Evolutionary conservation across 169 alveolate genomes (phyloP).

Genomic region (Plasmodium cynomolgi): DNA sequence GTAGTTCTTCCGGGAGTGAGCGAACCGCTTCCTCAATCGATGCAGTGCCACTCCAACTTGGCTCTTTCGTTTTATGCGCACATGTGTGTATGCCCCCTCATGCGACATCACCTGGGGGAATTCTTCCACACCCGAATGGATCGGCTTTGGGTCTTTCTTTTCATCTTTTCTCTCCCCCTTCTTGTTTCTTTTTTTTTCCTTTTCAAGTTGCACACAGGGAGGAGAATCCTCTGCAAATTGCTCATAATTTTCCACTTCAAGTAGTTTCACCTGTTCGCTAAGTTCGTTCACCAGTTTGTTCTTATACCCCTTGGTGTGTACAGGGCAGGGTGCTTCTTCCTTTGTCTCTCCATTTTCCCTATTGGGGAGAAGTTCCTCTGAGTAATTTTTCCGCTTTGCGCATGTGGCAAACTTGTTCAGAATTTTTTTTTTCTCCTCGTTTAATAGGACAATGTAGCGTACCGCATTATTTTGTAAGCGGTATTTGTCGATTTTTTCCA

Average conservation of each 20-base stretch:
- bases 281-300: background rate
- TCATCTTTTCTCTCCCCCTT: background rate
- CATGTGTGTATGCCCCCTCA: background rate
- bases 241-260: conserved; percentile 1
- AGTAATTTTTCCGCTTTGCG: background rate
- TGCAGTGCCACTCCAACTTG: background rate
- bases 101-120: background rate
- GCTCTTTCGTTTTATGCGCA: conserved; percentile 14
- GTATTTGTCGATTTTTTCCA: conserved; percentile 21
- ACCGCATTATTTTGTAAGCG: conserved; percentile 6
- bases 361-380: background rate
- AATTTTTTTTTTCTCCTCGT: background rate
- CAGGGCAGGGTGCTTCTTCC: background rate
- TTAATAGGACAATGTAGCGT: conserved; percentile 36
- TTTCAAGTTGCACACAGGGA: background rate
- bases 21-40: conserved; percentile 7
- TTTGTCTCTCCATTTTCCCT: background rate
- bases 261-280: conserved; percentile 22
- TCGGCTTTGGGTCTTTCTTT: background rate
- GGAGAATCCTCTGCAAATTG: background rate
- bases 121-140: background rate
- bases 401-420: background rate
- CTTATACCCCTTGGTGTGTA: conserved; percentile 9
- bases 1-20: conserved; percentile 34
- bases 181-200: conserved; percentile 17